phyloP scores from a whole-genome alignment of 73 alveolate species.

The Paramecium primaurelia region DNA sequence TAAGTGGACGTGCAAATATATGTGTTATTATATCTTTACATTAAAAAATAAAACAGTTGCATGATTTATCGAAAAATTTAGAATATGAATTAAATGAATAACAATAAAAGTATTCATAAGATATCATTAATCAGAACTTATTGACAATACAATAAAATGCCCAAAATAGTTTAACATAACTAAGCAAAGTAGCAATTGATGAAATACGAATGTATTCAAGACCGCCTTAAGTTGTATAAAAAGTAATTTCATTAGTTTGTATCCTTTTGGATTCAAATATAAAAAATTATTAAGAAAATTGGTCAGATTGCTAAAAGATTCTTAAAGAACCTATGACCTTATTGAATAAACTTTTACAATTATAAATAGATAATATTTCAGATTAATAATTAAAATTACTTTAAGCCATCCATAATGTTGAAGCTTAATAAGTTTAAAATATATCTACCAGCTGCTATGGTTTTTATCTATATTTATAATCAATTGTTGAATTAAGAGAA shows the following conservation, averaged over 20 bases:
- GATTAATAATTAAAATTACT: background rate
- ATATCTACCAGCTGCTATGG: background rate
- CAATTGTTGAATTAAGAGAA: background rate
- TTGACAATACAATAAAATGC: background rate
- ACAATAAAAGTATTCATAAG: background rate
- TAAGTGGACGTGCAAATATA: background rate
- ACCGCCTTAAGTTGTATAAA: background rate
- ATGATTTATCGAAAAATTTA: background rate
- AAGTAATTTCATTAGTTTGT: background rate
- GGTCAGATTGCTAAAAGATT: background rate
- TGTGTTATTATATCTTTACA: background rate
- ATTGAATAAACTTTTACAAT: background rate
- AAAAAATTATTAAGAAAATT: background rate
- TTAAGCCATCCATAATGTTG: background rate
- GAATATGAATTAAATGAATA: background rate
- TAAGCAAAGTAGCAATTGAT: background rate
- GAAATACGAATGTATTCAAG: background rate
- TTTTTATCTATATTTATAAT: background rate
- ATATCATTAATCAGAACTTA: no score
- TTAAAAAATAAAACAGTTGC: background rate
- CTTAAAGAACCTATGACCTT: background rate
- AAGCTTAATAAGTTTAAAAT: background rate
- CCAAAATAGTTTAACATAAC: background rate
- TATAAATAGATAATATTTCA: background rate
- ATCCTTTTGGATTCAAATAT: background rate